These are phyloP conservation scores for Dioscorea dumetorum DNA, from an alignment of 106 monocot genomes.

Conservation along the genomic window DNA sequence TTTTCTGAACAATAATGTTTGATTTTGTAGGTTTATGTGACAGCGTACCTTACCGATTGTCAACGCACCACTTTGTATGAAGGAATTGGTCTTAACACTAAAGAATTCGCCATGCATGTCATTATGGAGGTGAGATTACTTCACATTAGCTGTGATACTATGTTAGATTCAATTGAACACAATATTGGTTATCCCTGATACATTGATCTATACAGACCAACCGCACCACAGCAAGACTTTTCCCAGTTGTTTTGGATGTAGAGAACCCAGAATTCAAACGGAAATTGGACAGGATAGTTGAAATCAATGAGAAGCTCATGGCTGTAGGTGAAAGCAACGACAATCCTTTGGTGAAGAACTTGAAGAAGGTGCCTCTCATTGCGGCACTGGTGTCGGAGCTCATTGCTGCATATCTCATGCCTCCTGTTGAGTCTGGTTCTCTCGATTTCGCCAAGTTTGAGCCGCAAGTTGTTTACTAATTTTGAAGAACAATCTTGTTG, in stretches of 20 bases:
- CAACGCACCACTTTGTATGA: constrained; percentile 90
- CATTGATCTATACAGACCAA: constrained; percentile 56
- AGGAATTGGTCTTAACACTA: constrained; percentile 92
- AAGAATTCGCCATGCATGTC: constrained; percentile 98
- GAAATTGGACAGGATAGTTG: constrained; percentile 92
- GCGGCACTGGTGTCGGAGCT: constrained; percentile 74
- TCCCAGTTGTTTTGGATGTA: constrained; percentile 89
- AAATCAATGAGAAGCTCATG: constrained; percentile 63
- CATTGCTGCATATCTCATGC: constrained; percentile 93
- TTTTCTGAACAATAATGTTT: background rate
- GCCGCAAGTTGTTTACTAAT: constrained; percentile 78
- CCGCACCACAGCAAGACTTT: constrained; percentile 85
- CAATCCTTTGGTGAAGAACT: constrained; percentile 72
- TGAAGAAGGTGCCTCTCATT: constrained; percentile 82
- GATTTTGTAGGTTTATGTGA: constrained; percentile 77
- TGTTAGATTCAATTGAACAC: no score
- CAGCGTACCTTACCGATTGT: constrained; percentile 95
- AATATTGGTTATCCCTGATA: no score
- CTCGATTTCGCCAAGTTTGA: constrained; percentile 92
- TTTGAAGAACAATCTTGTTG: background rate
- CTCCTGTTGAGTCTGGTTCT: constrained; percentile 90
- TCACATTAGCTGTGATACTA: no score
- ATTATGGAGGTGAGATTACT: constrained; percentile 78
- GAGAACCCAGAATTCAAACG: constrained; percentile 99
- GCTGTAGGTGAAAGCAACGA: constrained; percentile 57